Conservation (phyloP, 2,329 filamentous ascomycete genomes). For the Ophiosphaerella korrae region DNA sequence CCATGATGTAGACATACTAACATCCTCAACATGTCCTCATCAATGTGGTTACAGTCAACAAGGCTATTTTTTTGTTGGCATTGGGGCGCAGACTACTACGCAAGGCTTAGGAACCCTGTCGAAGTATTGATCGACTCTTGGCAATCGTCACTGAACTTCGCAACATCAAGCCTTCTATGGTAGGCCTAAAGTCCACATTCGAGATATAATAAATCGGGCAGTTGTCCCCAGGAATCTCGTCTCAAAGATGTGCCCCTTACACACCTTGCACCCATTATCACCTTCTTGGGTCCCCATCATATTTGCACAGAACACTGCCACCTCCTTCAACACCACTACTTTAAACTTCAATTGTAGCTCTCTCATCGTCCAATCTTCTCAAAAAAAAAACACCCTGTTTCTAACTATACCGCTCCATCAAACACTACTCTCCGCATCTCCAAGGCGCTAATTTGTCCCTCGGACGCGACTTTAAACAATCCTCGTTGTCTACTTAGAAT, state of each 20-base stretch:
- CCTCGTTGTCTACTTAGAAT: no score
- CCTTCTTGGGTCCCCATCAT: not conserved
- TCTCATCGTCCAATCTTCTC: not conserved
- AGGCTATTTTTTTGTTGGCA: no score
- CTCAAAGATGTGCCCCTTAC: not conserved
- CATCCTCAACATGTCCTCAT: no score
- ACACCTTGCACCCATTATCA: not conserved
- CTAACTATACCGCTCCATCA: not conserved
- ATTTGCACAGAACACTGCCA: not conserved
- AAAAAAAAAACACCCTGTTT: not conserved
- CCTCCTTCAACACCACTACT: not conserved
- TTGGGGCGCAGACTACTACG: no score
- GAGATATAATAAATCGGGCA: not conserved
- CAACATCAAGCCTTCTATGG: not conserved
- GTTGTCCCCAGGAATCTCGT: not conserved
- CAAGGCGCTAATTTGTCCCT: no score
- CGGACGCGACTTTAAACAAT: no score
- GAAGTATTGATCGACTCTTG: not conserved
- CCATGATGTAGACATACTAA: not conserved
- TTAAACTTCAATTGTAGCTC: conserved; percentile 6
- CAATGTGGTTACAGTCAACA: no score
- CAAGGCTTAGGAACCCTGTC: no score
- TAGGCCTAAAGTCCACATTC: not conserved
- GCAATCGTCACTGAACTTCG: not conserved
- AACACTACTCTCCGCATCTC: no score